Evolutionary conservation across 768 basidiomycete genomes (phyloP).

Genomic region (Lactarius sanguifluus): DNA sequence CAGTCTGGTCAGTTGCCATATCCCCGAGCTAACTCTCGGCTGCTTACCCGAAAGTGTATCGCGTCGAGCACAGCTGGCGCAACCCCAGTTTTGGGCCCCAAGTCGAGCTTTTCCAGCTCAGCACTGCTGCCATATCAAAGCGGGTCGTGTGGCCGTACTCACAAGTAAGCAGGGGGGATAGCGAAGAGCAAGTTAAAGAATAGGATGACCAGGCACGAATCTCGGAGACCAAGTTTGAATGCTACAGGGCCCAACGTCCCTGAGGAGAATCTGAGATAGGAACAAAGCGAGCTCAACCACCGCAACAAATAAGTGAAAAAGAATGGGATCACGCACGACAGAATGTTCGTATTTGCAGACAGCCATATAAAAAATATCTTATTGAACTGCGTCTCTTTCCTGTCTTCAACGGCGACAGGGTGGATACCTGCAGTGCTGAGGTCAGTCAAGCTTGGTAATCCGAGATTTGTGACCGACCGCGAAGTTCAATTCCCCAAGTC

Average conservation of each 20-base stretch:
- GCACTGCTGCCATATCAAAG: neutral
- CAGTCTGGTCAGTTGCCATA: neutral
- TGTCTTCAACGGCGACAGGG: constrained; percentile 37
- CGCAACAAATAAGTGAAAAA: neutral
- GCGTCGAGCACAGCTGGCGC: constrained; percentile 77
- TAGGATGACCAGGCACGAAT: constrained; percentile 47
- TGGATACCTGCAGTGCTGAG: constrained; percentile 35
- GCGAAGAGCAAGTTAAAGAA: constrained; percentile 49
- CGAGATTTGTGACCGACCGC: constrained; percentile 31
- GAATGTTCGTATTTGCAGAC: constrained; percentile 42
- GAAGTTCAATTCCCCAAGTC: constrained; percentile 37
- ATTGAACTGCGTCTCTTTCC: constrained; percentile 41
- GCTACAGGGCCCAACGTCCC: constrained; percentile 48
- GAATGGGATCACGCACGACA: constrained; percentile 36
- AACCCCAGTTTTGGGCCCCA: constrained; percentile 81
- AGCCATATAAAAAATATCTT: constrained; percentile 46
- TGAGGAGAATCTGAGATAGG: constrained; percentile 42
- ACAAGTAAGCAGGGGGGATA: constrained; percentile 47
- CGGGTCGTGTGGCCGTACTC: constrained; percentile 16
- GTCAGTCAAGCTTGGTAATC: too few species aligned
- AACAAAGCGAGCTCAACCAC: neutral
- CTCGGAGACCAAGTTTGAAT: constrained; percentile 45
- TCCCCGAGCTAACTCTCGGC: constrained; percentile 19
- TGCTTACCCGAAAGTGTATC: constrained; percentile 55
- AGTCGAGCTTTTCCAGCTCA: constrained; percentile 45